These are phyloP conservation scores for Suhomyces sp. DNA, from an alignment of 805 yeast species.

Conservation along the genomic window DNA sequence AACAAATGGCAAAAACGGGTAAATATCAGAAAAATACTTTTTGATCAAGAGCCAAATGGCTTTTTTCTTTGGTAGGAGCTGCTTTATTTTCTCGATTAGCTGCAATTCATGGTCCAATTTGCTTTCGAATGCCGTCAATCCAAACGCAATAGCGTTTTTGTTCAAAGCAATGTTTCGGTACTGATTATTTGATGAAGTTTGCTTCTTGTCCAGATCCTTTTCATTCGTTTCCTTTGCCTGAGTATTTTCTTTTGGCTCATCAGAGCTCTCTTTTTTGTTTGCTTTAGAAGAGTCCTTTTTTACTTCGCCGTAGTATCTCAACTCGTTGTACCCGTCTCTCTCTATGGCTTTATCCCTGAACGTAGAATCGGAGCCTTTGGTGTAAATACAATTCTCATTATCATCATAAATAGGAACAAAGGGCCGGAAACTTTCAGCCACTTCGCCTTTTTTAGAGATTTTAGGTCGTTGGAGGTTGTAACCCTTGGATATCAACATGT, in stretches of 20 bases:
- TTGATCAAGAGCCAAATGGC: conserved; percentile 14
- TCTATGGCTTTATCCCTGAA: conserved; percentile 24
- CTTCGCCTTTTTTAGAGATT: not conserved
- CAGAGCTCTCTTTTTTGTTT: not conserved
- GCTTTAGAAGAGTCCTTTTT: not conserved
- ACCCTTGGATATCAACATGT: conserved; percentile 4
- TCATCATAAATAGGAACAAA: not conserved
- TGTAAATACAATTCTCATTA: not conserved
- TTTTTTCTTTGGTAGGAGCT: conserved; percentile 15
- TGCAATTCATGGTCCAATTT: conserved; percentile 24
- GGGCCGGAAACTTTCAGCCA: not conserved
- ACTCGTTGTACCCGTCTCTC: conserved; percentile 22
- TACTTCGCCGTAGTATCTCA: conserved; percentile 15
- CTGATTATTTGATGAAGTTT: not conserved
- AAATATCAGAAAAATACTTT: conserved; percentile 15
- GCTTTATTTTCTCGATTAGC: conserved; percentile 14
- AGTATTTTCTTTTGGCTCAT: not conserved
- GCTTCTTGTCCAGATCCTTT: not conserved
- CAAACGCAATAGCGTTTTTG: conserved; percentile 30
- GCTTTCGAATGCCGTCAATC: conserved; percentile 33
- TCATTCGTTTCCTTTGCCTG: not conserved
- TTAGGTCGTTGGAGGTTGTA: not conserved
- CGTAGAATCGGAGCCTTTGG: conserved; percentile 12
- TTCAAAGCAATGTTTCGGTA: conserved; percentile 18
- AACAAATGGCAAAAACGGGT: conserved; percentile 19